Evolutionary conservation across 2,329 filamentous ascomycete genomes (phyloP), one percentile per base, ranked within the genome.

Genomic region (Teratosphaeria pseudoeucalypti): DNA sequence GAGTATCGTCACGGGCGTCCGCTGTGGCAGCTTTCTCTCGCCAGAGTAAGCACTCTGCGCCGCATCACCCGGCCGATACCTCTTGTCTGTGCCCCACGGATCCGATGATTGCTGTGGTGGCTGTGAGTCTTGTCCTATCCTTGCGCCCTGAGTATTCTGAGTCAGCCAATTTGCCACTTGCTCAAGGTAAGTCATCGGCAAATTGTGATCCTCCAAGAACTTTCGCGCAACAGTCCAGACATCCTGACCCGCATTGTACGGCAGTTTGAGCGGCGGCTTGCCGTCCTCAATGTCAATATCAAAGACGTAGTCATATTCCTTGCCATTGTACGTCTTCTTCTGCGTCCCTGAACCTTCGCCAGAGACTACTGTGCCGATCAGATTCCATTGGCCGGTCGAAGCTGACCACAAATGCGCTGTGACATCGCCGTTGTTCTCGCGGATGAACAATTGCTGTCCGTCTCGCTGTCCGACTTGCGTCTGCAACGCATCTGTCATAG

Each of bases 221-320:
- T 90, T 96, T 39, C 88, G 90, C 0, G 94, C 92, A 2, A 88
- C 87, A 67, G 96, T 89, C 72, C 95, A 97, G 0, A 91, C 90
- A 66, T 96, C 96, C 71, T 96, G 88, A 1, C 88, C 90, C 12
- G 92, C 81, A 71, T 97, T 96, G 75, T 89, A 97, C 0, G 92
- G 91, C n/a, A 97, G 80, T 74, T 96, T 96, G 54, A 97, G 79
- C 0, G 92, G 85, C 12, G 92, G 92, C 70, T 95, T 92, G 57
- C 91, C 92, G 68, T 96, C 92, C 72, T 96, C 90, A 63, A 96
- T 95, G 67, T 96, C 92, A 29, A 96, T 92, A 70, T 96, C 92
- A 66, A 97, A 97, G 9, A 99, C 92, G 68, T 88, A 96, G 71
- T 99, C 94, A 72, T 95, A 99, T 62, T 92, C 89, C 70, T 95